phyloP scores from a whole-genome alignment of 2,329 filamentous ascomycete species.

The Orbilia javanica region DNA sequence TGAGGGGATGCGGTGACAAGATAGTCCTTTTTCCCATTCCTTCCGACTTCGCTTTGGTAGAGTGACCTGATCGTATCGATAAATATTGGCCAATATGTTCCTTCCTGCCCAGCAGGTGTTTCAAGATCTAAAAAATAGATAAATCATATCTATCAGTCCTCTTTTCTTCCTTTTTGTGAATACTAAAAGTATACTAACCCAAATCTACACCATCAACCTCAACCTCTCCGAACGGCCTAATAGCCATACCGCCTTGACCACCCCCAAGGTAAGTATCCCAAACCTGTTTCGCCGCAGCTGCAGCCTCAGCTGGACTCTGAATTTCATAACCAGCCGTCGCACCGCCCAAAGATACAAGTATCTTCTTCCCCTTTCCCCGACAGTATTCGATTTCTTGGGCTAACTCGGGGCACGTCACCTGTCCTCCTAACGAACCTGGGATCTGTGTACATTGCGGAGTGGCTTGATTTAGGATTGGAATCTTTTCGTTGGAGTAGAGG shows the following conservation, averaged over 20 bases:
- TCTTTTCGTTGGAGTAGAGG: constrained; percentile 34
- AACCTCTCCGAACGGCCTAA: constrained; percentile 46
- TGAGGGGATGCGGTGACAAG: constrained; percentile 76
- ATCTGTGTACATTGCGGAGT: background rate
- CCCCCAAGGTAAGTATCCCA: constrained; percentile 67
- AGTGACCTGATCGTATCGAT: constrained; percentile 42
- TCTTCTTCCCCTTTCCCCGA: constrained; percentile 76
- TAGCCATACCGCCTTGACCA: constrained; percentile 1
- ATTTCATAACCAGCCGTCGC: constrained; percentile 66
- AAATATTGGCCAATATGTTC: constrained; percentile 45
- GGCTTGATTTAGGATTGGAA: constrained; percentile 41
- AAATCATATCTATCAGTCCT: background rate
- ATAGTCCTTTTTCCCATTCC: constrained; percentile 68
- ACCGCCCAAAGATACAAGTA: constrained; percentile 79
- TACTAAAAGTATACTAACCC: constrained; percentile 5
- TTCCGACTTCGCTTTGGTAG: constrained; percentile 60
- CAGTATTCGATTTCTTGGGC: constrained; percentile 66
- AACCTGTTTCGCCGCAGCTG: constrained; percentile 72
- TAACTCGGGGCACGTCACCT: constrained; percentile 27
- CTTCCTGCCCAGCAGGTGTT: constrained; percentile 17
- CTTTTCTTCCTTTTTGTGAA: background rate
- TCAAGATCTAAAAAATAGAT: constrained; percentile 51
- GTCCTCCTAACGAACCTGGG: background rate
- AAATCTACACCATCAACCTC: constrained; percentile 55
- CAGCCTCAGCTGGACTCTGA: constrained; percentile 68